Base-by-base conservation (phyloP, 2,329 filamentous ascomycete genomes). In the Aaosphaeria pasadenensis region DNA sequence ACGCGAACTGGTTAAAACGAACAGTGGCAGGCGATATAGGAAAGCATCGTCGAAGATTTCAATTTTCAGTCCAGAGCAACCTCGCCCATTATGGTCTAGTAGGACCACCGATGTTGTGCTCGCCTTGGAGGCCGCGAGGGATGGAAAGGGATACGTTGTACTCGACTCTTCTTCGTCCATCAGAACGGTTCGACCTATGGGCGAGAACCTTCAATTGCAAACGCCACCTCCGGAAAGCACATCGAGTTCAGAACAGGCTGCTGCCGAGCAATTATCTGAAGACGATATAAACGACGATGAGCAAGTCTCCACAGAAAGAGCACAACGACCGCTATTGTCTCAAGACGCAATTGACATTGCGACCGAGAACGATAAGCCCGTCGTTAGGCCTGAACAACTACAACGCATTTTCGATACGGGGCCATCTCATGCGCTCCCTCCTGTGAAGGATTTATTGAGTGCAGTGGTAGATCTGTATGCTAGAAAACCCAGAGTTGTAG, bases 81-180 rank as follows among this genome's bases (percentile, higher is more conserved):
- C 80, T 6, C 73, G 82, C 46, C 80, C 86, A 7, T 69, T 88
- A 7, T 79, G 84, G 58, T 74, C 82, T 52, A 75, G 73, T 30
- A 79, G 81, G 7, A 54, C 75, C 7, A 74, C 81, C 3, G 76
- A 79, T 48, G 72, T 82, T 24, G 81, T 90, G 7, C 82, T 87
- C 24, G 83, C 86, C 9, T 70, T 96, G 1, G 73, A 89, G 2
- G 79, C 88, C 3, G 78, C 82, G 17, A 75, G 79, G 9, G 78
- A 77, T 17, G 81, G 83, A 2, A 84, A 82, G 41, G 89, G 90
- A 4, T 96, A 89, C 66, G 74, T 94, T 36, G 73, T 86, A 7
- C 71, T 96, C 5, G 90, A 95, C 64, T 79, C 86, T n/a, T 77
- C 82, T 0, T 89, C 89, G 11, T 86, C 88, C 59, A 76, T 95